These are phyloP conservation scores for Solanum megistacrolobum DNA, from an alignment of 257 asterid species.

Conservation along the genomic window DNA sequence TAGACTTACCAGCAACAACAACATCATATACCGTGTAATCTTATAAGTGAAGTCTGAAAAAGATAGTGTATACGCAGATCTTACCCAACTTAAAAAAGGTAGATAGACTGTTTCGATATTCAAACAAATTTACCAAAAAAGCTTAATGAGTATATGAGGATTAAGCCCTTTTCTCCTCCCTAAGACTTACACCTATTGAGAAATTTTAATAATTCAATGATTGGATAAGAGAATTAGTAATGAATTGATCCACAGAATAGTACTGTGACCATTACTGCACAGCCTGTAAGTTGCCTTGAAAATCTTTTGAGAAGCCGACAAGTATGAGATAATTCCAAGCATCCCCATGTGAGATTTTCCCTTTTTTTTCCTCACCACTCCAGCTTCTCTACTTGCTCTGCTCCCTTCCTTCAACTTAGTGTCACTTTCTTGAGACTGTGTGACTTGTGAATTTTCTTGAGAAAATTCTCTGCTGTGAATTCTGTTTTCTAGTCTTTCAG, in stretches of 20 bases:
- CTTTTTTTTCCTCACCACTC: conserved; percentile 9
- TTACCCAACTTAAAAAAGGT: too few species aligned
- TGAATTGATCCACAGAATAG: conserved; percentile 19
- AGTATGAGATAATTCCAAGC: conserved; percentile 49
- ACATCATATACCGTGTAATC: not conserved
- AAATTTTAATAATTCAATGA: not conserved
- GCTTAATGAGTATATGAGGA: not conserved
- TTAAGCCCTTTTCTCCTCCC: not conserved
- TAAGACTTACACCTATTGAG: not conserved
- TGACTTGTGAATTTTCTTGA: not conserved
- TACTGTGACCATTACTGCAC: conserved; percentile 60
- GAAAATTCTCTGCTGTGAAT: not conserved
- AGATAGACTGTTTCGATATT: not conserved
- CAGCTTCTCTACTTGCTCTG: conserved; percentile 5
- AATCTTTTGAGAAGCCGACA: conserved; percentile 50
- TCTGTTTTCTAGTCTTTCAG: conserved; percentile 1
- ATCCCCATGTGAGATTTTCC: conserved; percentile 61
- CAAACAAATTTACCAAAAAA: not conserved
- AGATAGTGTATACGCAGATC: accelerated
- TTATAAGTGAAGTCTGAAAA: not conserved
- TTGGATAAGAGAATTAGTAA: conserved; percentile 1
- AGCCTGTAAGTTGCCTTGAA: conserved; percentile 54
- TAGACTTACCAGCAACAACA: not conserved
- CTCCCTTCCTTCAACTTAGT: not conserved
- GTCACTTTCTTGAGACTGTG: conserved; percentile 4